These are phyloP conservation scores for Rhizophagus clarus DNA, from an alignment of 192 early-diverging fungal species.

Conservation along the genomic window DNA sequence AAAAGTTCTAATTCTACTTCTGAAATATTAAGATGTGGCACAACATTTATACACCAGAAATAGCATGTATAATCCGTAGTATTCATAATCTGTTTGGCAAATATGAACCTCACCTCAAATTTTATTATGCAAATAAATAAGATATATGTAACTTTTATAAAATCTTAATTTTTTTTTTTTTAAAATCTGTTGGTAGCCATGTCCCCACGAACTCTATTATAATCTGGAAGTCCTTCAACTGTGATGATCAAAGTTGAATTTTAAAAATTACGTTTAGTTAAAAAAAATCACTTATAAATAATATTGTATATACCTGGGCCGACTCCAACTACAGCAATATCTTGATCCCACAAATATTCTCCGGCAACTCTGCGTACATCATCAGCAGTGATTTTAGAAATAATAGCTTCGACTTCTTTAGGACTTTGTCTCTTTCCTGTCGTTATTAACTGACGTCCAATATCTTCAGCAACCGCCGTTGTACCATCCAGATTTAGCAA, in stretches of 20 bases:
- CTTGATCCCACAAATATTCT: conserved; percentile 89
- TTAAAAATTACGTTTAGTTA: neutral
- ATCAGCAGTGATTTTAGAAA: conserved; percentile 81
- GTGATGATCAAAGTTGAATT: neutral
- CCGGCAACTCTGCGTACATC: conserved; percentile 87
- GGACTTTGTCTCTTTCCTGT: conserved; percentile 90
- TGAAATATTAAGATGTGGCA: too few relatives aligned
- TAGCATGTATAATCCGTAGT: too few relatives aligned
- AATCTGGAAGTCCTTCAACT: conserved; percentile 88
- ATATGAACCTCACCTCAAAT: too few relatives aligned
- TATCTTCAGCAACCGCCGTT: conserved; percentile 95
- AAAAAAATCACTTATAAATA: neutral
- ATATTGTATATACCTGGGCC: conserved; percentile 54
- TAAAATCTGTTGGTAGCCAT: conserved; percentile 82
- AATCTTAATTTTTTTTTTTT: conserved; percentile 10
- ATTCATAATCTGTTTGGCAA: too few relatives aligned
- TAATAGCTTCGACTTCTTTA: conserved; percentile 82
- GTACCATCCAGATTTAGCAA: conserved; percentile 91
- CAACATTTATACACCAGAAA: too few relatives aligned
- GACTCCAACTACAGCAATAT: conserved; percentile 77
- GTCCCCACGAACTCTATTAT: conserved; percentile 81
- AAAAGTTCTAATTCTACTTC: too few relatives aligned
- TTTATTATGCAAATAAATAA: too few relatives aligned
- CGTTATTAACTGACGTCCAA: conserved; percentile 94
- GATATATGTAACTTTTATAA: too few relatives aligned